phyloP scores from a whole-genome alignment of 805 yeast genomes.

The Pichia gijzeniarum region DNA sequence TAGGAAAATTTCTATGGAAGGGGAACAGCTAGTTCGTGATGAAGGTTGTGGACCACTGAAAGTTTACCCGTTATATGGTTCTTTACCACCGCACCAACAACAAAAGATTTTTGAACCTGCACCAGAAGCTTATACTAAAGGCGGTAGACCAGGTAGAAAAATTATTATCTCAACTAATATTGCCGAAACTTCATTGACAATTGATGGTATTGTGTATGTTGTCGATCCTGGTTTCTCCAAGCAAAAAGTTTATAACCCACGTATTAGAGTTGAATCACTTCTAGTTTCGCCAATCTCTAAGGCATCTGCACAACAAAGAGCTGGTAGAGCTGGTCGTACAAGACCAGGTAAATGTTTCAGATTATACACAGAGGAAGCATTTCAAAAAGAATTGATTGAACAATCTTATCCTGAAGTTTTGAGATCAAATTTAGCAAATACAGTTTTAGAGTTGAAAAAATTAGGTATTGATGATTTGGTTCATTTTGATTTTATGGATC shows the following conservation, averaged over 20 bases:
- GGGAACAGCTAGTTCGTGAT: constrained; percentile 83
- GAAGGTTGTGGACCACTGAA: constrained; percentile 83
- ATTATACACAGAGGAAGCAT: constrained; percentile 93
- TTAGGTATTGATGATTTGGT: constrained; percentile 93
- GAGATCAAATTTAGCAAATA: constrained; percentile 82
- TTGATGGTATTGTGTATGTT: constrained; percentile 95
- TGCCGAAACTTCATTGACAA: constrained; percentile 96
- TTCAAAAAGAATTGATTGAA: constrained; percentile 85
- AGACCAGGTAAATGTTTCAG: constrained; percentile 98
- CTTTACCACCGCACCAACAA: constrained; percentile 93
- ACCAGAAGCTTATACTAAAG: constrained; percentile 59
- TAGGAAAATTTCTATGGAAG: constrained; percentile 78
- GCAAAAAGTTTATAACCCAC: constrained; percentile 93
- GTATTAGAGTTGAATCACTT: constrained; percentile 90
- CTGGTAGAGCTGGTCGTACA: constrained; percentile 99
- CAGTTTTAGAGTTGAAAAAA: constrained; percentile 89
- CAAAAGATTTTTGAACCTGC: constrained; percentile 92
- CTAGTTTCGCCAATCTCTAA: constrained; percentile 94
- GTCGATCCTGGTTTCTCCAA: constrained; percentile 97
- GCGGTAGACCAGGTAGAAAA: constrained; percentile 92
- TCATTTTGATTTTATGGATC: constrained; percentile 98
- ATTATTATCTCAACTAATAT: constrained; percentile 89
- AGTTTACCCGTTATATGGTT: constrained; percentile 93
- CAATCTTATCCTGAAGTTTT: constrained; percentile 95
- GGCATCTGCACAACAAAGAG: constrained; percentile 97